Evolutionary conservation across 352 stramenopile genomes (phyloP).

Genomic region (Phytopythium delawarense): DNA sequence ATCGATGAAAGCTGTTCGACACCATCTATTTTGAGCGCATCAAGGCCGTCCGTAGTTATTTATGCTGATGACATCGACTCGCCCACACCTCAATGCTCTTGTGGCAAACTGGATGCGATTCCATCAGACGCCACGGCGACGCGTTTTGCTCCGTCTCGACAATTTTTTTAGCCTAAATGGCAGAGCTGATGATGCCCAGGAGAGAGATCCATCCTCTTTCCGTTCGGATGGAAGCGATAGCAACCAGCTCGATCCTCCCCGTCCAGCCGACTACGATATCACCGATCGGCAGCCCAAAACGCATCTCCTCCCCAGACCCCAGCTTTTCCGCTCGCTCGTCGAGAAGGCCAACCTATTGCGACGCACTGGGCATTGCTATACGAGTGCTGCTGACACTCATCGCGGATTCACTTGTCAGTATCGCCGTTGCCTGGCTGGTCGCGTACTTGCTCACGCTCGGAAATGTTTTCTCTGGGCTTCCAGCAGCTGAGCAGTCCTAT

Average conservation of each 20-base stretch:
- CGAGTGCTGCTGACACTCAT: background rate
- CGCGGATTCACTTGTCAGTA: background rate
- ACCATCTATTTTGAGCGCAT: too few relatives aligned
- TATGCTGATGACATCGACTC: too few relatives aligned
- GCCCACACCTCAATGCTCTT: too few relatives aligned
- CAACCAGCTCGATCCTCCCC: background rate
- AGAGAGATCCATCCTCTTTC: background rate
- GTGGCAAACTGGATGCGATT: too few relatives aligned
- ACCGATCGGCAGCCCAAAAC: background rate
- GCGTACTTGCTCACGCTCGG: constrained; percentile 1
- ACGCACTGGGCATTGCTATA: background rate
- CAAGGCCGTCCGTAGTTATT: too few relatives aligned
- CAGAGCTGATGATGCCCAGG: too few relatives aligned
- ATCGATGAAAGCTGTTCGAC: too few relatives aligned
- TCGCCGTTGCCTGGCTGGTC: background rate
- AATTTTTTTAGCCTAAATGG: background rate
- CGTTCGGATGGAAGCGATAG: background rate
- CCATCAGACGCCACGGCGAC: too few relatives aligned
- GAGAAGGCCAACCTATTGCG: background rate
- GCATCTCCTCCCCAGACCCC: too few relatives aligned
- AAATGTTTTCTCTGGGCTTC: background rate
- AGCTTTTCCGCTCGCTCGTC: background rate
- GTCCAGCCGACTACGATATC: background rate
- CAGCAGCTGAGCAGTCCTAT: background rate
- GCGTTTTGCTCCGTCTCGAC: background rate